Base-by-base conservation (phyloP, 1,284 basidiomycete genomes). In the Xerocomus nothofagi region DNA sequence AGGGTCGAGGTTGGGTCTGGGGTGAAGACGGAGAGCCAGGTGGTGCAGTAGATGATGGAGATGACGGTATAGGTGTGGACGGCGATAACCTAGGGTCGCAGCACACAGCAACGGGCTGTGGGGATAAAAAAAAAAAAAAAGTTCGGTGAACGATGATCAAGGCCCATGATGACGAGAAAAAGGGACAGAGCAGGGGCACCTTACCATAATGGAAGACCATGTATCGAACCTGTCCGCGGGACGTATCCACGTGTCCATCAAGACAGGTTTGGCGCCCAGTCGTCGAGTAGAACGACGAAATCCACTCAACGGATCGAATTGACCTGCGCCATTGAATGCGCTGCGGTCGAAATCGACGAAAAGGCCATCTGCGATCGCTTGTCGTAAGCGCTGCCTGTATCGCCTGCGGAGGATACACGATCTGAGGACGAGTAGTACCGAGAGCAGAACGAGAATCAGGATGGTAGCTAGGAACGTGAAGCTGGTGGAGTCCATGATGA, bases 381-480 rank as follows among this genome's bases (percentile, higher is more conserved):
- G 74, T 37, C 78, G 74, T 27, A 82, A 57, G 18, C 71, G 73
- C 12, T 71, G 72, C 43, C 77, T 77, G 66, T 79, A 80, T 23
- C 81, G 76, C 21, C 82, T 71, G n/a, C 85, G 78, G 29, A 84
- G 60, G 54, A 84, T 62, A 54, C 80, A 80, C 0, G 84, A 83
- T 41, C 85, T 77, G 44, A 81, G 69, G 50, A 86, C 76, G 56
- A 88, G 82, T 6, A 78, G 76, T 40, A 73, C 79, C 14, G 84
- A 86, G 45, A 87, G 76, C 45, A 80, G 71, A 12, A 88, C 72
- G 46, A 88, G 76, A 39, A 87, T 72, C 57, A 85, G 74, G 29
- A 87, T 75, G 1, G 84, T 85, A 21, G 84, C 83, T 32, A 87
- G 77, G 62, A 87, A 87, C 1, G 84, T 86, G 64, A 85, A 81